phyloP scores from a whole-genome alignment of 2,329 filamentous ascomycete species.

The Fusarium avenaceum region DNA sequence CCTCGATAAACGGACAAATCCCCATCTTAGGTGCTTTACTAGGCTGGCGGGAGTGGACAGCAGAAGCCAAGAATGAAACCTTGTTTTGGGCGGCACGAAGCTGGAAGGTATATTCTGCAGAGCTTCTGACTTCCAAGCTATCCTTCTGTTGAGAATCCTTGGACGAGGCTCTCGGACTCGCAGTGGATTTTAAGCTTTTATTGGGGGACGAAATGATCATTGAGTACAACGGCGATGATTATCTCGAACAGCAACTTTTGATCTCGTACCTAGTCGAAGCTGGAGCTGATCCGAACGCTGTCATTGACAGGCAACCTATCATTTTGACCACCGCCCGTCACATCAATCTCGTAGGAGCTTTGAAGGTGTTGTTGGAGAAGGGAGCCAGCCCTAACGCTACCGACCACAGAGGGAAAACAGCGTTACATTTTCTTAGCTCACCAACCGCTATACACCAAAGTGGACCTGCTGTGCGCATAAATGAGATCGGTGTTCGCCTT shows the following conservation, averaged over 20 bases:
- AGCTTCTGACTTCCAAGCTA: not conserved
- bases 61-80: not conserved
- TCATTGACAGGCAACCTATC: not conserved
- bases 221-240: not conserved
- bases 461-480: not conserved
- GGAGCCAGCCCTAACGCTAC: not conserved
- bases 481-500: not conserved
- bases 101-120: not conserved
- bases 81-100: not conserved
- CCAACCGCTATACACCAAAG: not conserved
- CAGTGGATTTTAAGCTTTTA: not conserved
- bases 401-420: slow-evolving; percentile 1
- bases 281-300: not conserved
- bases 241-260: not conserved
- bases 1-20: not conserved
- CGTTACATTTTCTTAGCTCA: not conserved
- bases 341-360: not conserved
- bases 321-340: not conserved
- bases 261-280: not conserved
- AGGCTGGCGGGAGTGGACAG: not conserved
- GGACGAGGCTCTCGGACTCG: not conserved
- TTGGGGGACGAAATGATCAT: not conserved
- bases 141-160: not conserved
- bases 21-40: not conserved
- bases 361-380: not conserved